These are phyloP conservation scores for slime mould (Dictyostelium discoideum) DNA, from an alignment of 78 protist species.

Conservation along the genomic window dicty_2.7 NC_007090.3:588501-589000, in stretches of 20 bases:
- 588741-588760: background rate
- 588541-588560: background rate
- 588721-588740: slow-evolving; percentile 16
- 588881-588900: slow-evolving; percentile 76
- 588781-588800: slow-evolving; percentile 55
- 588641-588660: slow-evolving; percentile 60
- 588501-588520: slow-evolving; percentile 2
- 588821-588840: background rate
- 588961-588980: slow-evolving; percentile 48
- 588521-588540: background rate
- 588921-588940: slow-evolving; percentile 45
- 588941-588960: slow-evolving; percentile 47
- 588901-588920: slow-evolving; percentile 63
- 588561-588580: slow-evolving; percentile 21
- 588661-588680: slow-evolving; percentile 48
- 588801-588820: slow-evolving; percentile 22
- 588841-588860: slow-evolving; percentile 5
- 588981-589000: slow-evolving; percentile 53
- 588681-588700: slow-evolving; percentile 40
- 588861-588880: slow-evolving; percentile 66
- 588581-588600: slow-evolving; percentile 10
- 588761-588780: slow-evolving; percentile 45
- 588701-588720: slow-evolving; percentile 69
- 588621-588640: slow-evolving; percentile 22
- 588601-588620: slow-evolving; percentile 12